Evolutionary conservation across 139 green algal genomes (phyloP), one percentile per base, ranked within the genome.

Genomic region (Gonium pectorale): DNA sequence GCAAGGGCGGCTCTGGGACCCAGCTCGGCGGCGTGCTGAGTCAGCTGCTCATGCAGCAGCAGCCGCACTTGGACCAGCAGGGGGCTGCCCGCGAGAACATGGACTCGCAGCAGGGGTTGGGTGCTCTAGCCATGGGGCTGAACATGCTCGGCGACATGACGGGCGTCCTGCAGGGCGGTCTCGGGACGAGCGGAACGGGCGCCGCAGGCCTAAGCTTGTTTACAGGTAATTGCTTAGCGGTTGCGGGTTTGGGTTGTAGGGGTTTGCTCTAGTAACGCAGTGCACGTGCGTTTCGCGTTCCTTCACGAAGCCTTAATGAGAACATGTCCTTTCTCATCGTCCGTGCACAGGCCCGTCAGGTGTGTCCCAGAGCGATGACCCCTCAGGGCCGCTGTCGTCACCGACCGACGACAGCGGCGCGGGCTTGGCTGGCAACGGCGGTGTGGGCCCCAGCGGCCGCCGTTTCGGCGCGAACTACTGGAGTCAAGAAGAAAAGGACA

Each of bases 401-500:
- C 37, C 51, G 19, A 38, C 54, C 35, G 52, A 19, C 33, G 56
- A 51, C 56, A 22, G 67, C n/a, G 70, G 31, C 21, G 33, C 43
- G 5, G 54, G 41, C 38, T 24, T 17, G 15, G 73, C 38, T 27
- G 38, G 8, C 26, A 41, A 41, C 21, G 59, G 29, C 62, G 72
- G 41, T 41, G 29, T 29, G 46, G 79, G 11, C 3, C 15, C 68
- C 70, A 54, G 87, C 70, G 49, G 62, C 62, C 67, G 67, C 44
- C 67, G 86, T 59, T 78, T 85, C 24, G 44, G 70, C 43, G 83
- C 49, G 31, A 88, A 79, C 29, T 84, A 88, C 46, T 95, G 92
- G 92, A 90, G 88, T 24, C 37, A 85, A 21, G 89, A 90, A 33
- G 92, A 95, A 73, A 90, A 91, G 80, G 71, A 70, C n/a, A 41